Evolutionary conservation across 495 filamentous ascomycete species (phyloP), one percentile per base, ranked within the genome.

Genomic region (Tetracladium setigerum): DNA sequence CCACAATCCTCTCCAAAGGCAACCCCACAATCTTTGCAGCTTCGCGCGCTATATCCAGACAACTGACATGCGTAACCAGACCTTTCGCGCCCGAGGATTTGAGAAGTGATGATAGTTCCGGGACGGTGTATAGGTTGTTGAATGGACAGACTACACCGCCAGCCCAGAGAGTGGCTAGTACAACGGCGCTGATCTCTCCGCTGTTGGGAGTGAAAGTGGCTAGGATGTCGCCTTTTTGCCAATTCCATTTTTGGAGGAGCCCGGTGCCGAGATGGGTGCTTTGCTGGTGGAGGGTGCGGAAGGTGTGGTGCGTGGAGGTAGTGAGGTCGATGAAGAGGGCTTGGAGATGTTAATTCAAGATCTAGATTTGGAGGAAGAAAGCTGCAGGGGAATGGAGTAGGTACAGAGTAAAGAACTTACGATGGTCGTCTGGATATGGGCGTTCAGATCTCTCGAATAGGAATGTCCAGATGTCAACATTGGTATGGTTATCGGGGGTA

Each of bases 51-150:
- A 71, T 73, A 7, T 74, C 57, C 0, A 94, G 67, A 39, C 80
- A 67, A 0, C 80, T 62, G 3, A 69, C 49, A 45, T 86, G 83
- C 0, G 89, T 74, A 45, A 88, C 57, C 8, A 90, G 65, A 53
- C 82, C 82, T 16, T 57, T 75, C 0, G 87, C 78, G 0, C 70
- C 81, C 38, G 76, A 83, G 64, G 89, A 79, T 36, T 77, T 67
- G 31, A 94, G 67, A 61, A 91, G 87, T 54, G 81, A 83, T 9
- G 82, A 80, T n/a, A 92, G 63, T 59, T 90, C 87, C 7, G 81
- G 63, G 0, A 72, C 78, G 1, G 84, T 90, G 65, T 95, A 95
- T 2, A 76, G 74, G 18, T 89, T 88, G 60, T 95, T 95, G 8
- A 87, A 86, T 0, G 90, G 84, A 2, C 80, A 86, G 24, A 86